Evolutionary conservation across 2,329 filamentous ascomycete species (phyloP), one percentile per base, ranked within the genome.

Genomic region (Fusarium sterilihyphosum): DNA sequence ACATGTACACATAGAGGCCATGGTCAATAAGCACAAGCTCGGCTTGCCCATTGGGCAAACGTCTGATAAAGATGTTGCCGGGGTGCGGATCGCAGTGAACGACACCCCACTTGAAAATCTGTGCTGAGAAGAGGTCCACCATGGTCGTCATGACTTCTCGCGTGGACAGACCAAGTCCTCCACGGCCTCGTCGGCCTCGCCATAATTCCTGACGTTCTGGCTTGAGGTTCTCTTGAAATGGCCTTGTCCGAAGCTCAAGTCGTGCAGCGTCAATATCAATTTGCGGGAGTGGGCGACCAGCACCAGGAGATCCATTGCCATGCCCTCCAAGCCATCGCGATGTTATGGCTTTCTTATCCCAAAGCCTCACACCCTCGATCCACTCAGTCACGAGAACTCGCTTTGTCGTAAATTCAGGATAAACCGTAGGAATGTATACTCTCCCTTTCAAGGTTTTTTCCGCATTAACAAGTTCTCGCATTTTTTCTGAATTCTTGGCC

Each of bases 31-130:
- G 91, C 2, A 98, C 96, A 37, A 99, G 88, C 84, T 99, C 95
- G 2, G 96, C 89, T 49, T 91, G 88, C n/a, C 96, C 96, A 49
- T 88, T 92, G 3, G 95, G 93, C 22, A 94, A 87, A 14, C 96
- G 92, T 14, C 96, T 93, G 80, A 98, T 92, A 84, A 99, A 98
- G 82, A 98, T 96, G 84, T 99, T 99, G 35, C 96, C 96, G 3
- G 96, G 96, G 80, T 99, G 96, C 16, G 96, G 96, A 81, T 99
- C 96, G 84, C 96, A 98, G 85, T 99, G 96, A 1, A 98, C 94
- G 49, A 94, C 89, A 18, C 96, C 96, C 94, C 94, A 98, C 74
- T 97, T 92, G 86, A 98, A 99, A 88, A 98, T 98, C 81, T 98
- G 96, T 6, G 94, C 95, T n/a, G 92, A 94, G 86, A 98, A 99